Evolutionary conservation across 345 rosid species (phyloP), one percentile per base, ranked within the genome.

Genomic region (Acer campestre): DNA sequence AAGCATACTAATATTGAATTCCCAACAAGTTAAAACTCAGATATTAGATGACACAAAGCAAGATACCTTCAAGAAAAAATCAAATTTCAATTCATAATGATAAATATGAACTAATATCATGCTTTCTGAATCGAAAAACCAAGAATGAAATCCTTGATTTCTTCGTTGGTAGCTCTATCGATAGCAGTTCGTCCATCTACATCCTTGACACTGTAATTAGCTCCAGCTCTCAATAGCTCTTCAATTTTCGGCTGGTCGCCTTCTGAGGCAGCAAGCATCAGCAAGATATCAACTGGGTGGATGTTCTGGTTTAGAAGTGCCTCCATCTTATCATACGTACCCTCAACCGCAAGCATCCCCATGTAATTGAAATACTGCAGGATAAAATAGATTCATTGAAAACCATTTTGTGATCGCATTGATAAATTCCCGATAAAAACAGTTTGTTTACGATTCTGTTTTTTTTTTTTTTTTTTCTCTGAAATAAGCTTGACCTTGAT

Each of bases 341-440:
- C 98, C 81, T 95, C 98, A 1, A 93, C 95, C 0, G 94, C 98
- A 77, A 95, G 97, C 97, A 95, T 95, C 51, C 98, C 98, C 95
- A 95, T 93, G 81, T 95, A 93, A 85, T 95, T 95, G 77, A 95
- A 93, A 82, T 93, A 95, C 97, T 93, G 89, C 88, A 87, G 71
- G 71, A n/a, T 27, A 61, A 29, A 66, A 22, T 17, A 18, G 27
- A 29, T 68, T 55, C 62, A 42, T 46, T 22, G 2, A 46, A 74
- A 61, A 46, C 10, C 58, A 14, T 11, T 72, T 1, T 42, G 46
- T 42, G 46, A 42, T 1, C 46, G 11, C 0, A 35, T 4, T 35
- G 38, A 0, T 35, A 35, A 35, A 35, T 35, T 35, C 5, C 38
- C 38, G 38, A 35, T 35, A 35, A 35, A 35, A 35, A 35, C 6